Percentiles rank a stretch among this genome's conserved stretches.
phyloP scores from a whole-genome alignment of 345 rosid genomes.

The Excoecaria agallocha region DNA sequence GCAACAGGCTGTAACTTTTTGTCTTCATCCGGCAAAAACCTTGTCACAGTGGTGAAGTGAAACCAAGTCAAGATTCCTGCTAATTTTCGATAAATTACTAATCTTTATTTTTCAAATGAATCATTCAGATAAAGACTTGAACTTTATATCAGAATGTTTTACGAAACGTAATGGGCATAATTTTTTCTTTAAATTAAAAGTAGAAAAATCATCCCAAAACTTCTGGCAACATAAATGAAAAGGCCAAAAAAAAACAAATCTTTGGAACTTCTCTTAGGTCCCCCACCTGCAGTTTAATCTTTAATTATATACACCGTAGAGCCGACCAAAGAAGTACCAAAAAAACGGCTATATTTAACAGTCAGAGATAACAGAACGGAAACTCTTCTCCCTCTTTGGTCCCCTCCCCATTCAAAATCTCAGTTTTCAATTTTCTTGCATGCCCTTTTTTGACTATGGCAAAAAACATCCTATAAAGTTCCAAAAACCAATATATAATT shows the following conservation, averaged over 20 bases:
- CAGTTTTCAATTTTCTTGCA: slow-evolving; percentile 5
- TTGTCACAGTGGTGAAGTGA: neutral
- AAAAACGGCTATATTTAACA: slow-evolving; percentile 18
- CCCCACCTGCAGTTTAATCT: slow-evolving; percentile 8
- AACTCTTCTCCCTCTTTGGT: slow-evolving; percentile 11
- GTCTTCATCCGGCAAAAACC: slow-evolving; percentile 5
- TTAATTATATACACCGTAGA: neutral
- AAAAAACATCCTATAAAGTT: neutral
- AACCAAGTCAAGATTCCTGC: slow-evolving; percentile 1
- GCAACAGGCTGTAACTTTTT: slow-evolving; percentile 5
- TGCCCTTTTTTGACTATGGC: neutral
- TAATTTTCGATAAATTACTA: neutral
- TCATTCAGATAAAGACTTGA: neutral
- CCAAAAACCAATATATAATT: neutral
- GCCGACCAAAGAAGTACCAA: neutral
- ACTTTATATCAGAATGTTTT: neutral
- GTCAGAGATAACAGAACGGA: slow-evolving; percentile 19
- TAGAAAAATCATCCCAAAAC: neutral
- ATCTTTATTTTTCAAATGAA: slow-evolving; percentile 3
- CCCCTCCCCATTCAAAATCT: slow-evolving; percentile 24
- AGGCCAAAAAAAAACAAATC: neutral
- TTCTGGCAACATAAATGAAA: neutral
- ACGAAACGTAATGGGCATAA: neutral
- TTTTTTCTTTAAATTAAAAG: too few relatives aligned
- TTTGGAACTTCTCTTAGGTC: slow-evolving; percentile 1